phyloP scores from a whole-genome alignment of 2,329 filamentous ascomycete species.

The Ramularia endophylla region DNA sequence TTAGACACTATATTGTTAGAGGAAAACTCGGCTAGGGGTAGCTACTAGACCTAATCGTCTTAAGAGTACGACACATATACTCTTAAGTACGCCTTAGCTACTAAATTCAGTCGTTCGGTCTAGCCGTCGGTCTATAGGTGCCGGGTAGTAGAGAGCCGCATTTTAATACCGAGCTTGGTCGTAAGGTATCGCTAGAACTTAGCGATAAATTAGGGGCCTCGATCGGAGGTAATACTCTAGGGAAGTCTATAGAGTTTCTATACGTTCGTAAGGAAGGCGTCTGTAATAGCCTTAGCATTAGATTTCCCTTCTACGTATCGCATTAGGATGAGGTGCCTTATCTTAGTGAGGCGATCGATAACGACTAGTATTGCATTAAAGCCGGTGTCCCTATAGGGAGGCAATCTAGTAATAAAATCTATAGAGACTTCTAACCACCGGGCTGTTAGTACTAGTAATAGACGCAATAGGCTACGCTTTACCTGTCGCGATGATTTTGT shows the following conservation, averaged over 20 bases:
- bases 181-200: slow-evolving; percentile 11
- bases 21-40: no score
- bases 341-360: slow-evolving; percentile 19
- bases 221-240: slow-evolving; percentile 7
- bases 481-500: slow-evolving; percentile 3
- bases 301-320: not conserved
- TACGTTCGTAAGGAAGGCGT: slow-evolving; percentile 11
- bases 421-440: no score
- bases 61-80: not conserved
- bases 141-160: not conserved
- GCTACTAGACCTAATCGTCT: slow-evolving; percentile 3
- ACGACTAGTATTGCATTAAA: slow-evolving; percentile 18
- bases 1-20: not conserved
- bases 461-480: not conserved
- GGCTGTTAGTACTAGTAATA: not conserved
- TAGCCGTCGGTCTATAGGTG: no score
- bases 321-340: slow-evolving; percentile 10
- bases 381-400: not conserved
- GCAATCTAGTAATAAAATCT: not conserved
- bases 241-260: slow-evolving; percentile 12
- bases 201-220: slow-evolving; percentile 13
- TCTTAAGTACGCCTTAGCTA: slow-evolving; percentile 1
- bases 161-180: not conserved
- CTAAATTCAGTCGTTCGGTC: no score
- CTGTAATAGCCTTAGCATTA: slow-evolving; percentile 2